Evolutionary conservation across 495 filamentous ascomycete species (phyloP).

Genomic region (Delitschia confertaspora): DNA sequence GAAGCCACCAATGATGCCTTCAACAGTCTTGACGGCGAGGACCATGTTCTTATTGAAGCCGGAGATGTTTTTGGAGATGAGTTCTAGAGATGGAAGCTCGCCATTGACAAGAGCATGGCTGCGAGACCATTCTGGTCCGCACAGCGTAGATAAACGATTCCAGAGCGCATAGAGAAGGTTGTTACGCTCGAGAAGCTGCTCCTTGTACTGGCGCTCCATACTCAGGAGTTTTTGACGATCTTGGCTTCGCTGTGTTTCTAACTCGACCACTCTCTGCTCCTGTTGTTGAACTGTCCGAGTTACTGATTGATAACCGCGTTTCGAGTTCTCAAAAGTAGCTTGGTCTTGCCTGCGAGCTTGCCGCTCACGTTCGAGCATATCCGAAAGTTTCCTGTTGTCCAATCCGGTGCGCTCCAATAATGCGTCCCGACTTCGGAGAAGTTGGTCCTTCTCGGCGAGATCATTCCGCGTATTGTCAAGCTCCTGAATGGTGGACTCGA

Average conservation of each 20-base stretch:
- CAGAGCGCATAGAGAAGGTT: constrained; percentile 75
- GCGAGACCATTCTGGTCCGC: constrained; percentile 85
- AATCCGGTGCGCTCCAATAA: constrained; percentile 84
- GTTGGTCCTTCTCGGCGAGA: constrained; percentile 75
- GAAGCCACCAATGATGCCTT: constrained; percentile 72
- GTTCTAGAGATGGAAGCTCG: constrained; percentile 70
- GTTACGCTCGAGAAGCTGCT: constrained; percentile 85
- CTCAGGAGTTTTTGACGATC: constrained; percentile 65
- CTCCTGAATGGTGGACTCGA: constrained; percentile 72
- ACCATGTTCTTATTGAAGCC: constrained; percentile 84
- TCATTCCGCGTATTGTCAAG: constrained; percentile 67
- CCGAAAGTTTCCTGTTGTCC: constrained; percentile 73
- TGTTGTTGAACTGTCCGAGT: constrained; percentile 73
- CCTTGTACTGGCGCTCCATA: constrained; percentile 70
- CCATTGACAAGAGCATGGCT: constrained; percentile 83
- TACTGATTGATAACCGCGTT: constrained; percentile 76
- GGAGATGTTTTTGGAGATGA: constrained; percentile 63
- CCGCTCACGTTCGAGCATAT: constrained; percentile 86
- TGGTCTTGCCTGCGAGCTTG: constrained; percentile 74
- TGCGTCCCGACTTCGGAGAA: constrained; percentile 82
- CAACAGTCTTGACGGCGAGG: constrained; percentile 78
- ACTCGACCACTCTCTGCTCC: constrained; percentile 71
- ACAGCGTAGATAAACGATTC: constrained; percentile 77
- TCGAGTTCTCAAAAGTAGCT: constrained; percentile 74
- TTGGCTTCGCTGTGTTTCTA: constrained; percentile 62